A percentile compares a stretch with the other conserved stretches of the same genome.
Conservation (phyloP, 768 basidiomycete species). For the Tylopilus balloui region DNA sequence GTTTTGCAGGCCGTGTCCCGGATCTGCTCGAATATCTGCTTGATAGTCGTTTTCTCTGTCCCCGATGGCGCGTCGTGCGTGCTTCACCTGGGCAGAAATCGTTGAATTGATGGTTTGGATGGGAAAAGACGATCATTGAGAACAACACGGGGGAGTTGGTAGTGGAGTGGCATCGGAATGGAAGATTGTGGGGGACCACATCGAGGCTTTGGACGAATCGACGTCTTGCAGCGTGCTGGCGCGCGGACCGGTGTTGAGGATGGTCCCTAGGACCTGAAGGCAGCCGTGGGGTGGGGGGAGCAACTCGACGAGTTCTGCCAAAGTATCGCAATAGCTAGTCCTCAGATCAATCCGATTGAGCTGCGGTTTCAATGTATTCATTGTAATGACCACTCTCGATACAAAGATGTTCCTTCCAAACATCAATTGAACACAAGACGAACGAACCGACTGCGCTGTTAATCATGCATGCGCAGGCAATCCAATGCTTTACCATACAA, state of each 20-base stretch:
- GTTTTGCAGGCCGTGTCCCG: neutral
- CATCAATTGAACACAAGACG: too few relatives aligned
- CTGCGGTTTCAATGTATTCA: neutral
- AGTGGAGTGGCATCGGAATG: neutral
- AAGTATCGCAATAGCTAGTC: neutral
- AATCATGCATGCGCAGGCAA: too few relatives aligned
- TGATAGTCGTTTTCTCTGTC: constrained; percentile 13
- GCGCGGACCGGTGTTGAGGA: constrained; percentile 18
- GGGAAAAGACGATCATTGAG: constrained; percentile 19
- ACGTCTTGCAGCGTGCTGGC: constrained; percentile 6
- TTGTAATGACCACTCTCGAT: neutral
- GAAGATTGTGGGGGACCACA: constrained; percentile 21
- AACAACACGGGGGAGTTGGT: constrained; percentile 6
- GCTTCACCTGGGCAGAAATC: constrained; percentile 19
- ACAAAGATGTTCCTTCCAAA: too few relatives aligned
- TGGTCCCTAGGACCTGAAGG: constrained; percentile 14
- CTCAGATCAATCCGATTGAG: constrained; percentile 13
- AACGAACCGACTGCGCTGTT: too few relatives aligned
- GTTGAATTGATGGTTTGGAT: constrained; percentile 7
- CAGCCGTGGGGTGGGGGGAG: constrained; percentile 16
- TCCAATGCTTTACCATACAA: too few relatives aligned
- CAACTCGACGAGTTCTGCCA: constrained; percentile 8
- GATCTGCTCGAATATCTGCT: constrained; percentile 11
- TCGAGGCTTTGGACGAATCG: constrained; percentile 12
- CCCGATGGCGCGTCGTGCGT: neutral